Percentiles rank a stretch among this genome's conserved stretches.
These are phyloP conservation scores for Dryas integrifolia DNA, from an alignment of 331 rosid genomes.

Conservation along the genomic window DNA sequence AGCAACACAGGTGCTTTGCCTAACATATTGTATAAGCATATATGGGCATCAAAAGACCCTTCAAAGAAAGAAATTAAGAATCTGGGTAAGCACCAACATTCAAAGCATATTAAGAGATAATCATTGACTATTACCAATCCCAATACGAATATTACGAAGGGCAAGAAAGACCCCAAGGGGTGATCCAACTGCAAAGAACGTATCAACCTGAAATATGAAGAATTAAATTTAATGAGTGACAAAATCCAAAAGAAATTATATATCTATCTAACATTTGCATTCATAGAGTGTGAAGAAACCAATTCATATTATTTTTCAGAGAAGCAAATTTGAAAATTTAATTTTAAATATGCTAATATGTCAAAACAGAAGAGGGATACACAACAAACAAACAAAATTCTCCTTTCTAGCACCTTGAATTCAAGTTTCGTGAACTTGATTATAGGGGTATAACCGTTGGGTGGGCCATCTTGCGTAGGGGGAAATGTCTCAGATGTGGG, in stretches of 20 bases:
- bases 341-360: neutral
- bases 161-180: conserved; percentile 98
- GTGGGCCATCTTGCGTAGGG: conserved; percentile 43
- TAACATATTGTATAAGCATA: neutral
- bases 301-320: neutral
- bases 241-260: neutral
- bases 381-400: conserved; percentile 7
- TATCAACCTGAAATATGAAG: conserved; percentile 69
- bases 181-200: conserved; percentile 98
- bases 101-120: conserved; percentile 16
- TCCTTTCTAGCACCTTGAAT: conserved; percentile 58
- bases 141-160: conserved; percentile 85
- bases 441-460: conserved; percentile 60
- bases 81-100: neutral
- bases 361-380: neutral
- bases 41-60: neutral
- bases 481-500: conserved; percentile 39
- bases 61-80: neutral
- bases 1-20: neutral
- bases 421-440: conserved; percentile 82
- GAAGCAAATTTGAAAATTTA: neutral
- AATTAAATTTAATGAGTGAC: conserved; percentile 27
- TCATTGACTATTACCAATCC: conserved; percentile 59
- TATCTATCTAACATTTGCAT: neutral
- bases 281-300: neutral